Percentiles rank a stretch among this genome's conserved stretches.
Evolutionary conservation across 2,329 filamentous ascomycete genomes (phyloP).

Genomic region (Penicillium sp.): DNA sequence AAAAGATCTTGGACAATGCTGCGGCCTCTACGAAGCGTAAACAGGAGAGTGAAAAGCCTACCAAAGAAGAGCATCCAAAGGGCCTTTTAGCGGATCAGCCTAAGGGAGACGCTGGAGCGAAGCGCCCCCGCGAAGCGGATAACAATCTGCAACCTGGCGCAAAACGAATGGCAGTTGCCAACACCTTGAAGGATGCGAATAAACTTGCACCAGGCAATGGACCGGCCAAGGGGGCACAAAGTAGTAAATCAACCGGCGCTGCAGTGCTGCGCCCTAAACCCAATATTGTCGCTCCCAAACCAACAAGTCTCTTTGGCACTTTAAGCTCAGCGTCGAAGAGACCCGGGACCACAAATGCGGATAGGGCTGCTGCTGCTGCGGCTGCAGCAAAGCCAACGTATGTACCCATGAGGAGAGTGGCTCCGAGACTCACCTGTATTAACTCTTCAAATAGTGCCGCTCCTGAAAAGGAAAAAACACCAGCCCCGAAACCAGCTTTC

Average conservation of each 20-base stretch:
- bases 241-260: constrained; percentile 34
- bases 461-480: constrained; percentile 38
- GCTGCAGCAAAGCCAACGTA: constrained; percentile 41
- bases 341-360: constrained; percentile 52
- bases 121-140: constrained; percentile 43
- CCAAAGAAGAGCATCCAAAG: constrained; percentile 38
- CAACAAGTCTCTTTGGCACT: constrained; percentile 48
- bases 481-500: constrained; percentile 44
- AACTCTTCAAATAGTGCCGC: constrained; percentile 28
- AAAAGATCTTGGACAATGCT: constrained; percentile 55
- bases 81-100: constrained; percentile 18
- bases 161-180: constrained; percentile 41
- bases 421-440: constrained; percentile 11
- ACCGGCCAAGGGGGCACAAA: constrained; percentile 30
- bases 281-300: constrained; percentile 44
- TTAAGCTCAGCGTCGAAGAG: constrained; percentile 51
- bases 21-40: constrained; percentile 47
- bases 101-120: constrained; percentile 31
- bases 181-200: constrained; percentile 34
- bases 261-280: constrained; percentile 37
- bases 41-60: constrained; percentile 37
- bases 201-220: constrained; percentile 25
- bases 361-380: constrained; percentile 48
- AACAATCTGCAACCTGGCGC: constrained; percentile 34
- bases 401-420: constrained; percentile 6